Conservation (phyloP, 1,284 basidiomycete species). For the Pseudozyma flocculosa region DNA sequence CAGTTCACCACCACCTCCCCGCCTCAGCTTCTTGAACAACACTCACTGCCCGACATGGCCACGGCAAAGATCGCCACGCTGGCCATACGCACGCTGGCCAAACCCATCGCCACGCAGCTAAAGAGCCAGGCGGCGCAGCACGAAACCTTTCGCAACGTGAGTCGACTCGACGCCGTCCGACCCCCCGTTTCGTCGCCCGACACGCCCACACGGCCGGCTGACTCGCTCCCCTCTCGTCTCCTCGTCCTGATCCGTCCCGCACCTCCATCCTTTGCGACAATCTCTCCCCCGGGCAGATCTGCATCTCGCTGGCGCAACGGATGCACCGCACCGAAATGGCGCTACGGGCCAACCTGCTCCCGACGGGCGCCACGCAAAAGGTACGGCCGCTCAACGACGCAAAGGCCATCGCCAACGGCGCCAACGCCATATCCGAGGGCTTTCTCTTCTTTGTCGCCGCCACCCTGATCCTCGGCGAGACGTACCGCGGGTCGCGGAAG, state of each 20-base stretch:
- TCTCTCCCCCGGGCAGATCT: constrained; percentile 17
- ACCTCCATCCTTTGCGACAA: neutral
- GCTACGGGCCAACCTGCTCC: constrained; percentile 44
- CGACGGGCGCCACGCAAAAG: constrained; percentile 37
- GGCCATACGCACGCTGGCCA: constrained; percentile 52
- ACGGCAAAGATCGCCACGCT: constrained; percentile 53
- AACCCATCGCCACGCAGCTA: constrained; percentile 55
- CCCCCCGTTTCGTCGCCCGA: neutral
- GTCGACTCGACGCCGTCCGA: constrained; percentile 1
- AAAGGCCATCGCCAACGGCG: constrained; percentile 50
- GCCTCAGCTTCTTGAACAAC: neutral
- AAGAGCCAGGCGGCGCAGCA: constrained; percentile 53
- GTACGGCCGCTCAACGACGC: constrained; percentile 55
- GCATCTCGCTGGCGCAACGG: constrained; percentile 47
- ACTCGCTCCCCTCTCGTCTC: neutral
- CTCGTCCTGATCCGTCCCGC: too few relatives aligned
- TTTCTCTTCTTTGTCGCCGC: constrained; percentile 55
- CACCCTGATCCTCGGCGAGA: constrained; percentile 51
- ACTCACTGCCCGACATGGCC: constrained; percentile 44
- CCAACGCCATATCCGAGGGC: constrained; percentile 52
- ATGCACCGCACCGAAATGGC: constrained; percentile 55
- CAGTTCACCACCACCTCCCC: too few relatives aligned
- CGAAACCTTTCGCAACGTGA: constrained; percentile 44
- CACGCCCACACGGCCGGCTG: too few relatives aligned
- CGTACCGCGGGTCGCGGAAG: constrained; percentile 46